Evolutionary conservation across 352 stramenopile species (phyloP), one percentile per base, ranked within the genome.

Genomic region (Phytophthora sp.): DNA sequence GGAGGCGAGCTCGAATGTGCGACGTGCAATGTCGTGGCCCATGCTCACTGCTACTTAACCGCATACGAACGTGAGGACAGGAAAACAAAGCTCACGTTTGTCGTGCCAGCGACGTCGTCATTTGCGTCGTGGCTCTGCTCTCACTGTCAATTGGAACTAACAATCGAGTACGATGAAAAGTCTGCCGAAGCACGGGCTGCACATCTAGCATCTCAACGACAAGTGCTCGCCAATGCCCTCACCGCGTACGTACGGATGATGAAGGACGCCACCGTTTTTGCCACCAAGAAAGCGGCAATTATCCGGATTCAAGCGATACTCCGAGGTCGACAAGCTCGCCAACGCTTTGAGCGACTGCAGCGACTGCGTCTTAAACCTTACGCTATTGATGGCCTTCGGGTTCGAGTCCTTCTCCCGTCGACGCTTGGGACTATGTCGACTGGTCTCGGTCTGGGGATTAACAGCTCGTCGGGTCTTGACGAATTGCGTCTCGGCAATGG

Each of bases 221-320:
- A 69, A 44, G 63, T 87, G n/a, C 80, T 89, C 26, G 71, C 73
- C 16, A 77, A 77, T 21, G 74, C 85, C 38, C 76, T 76, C 15
- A 80, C 77, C 2, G 84, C 81, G 6, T 92, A 92, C 61, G 73
- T 89, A 16, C 70, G 84, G 31, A 92, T 92, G 84, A 77, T 75
- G 11, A 77, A 79, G 27, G 84, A 92, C 45, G 81, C 84, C 11
- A 51, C 69, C 16, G 35, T 68, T 11, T 92, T 90, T 50, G 73
- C 80, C 16, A 56, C 65, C n/a, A 90, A 92, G 53, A 87, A 89
- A 58, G 56, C 76, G 3, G 69, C 79, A 8, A 79, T 86, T 24
- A 65, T 90, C 18, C 59, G 69, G 39, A 89, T 91, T 38, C 83
- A 91, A 57, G 72, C 81, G 1, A 64, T 67, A 31, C 53, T 90